Percentiles rank a stretch among this genome's conserved stretches.
phyloP scores from a whole-genome alignment of 73 alveolate species.

The Paramecium octaurelia region DNA sequence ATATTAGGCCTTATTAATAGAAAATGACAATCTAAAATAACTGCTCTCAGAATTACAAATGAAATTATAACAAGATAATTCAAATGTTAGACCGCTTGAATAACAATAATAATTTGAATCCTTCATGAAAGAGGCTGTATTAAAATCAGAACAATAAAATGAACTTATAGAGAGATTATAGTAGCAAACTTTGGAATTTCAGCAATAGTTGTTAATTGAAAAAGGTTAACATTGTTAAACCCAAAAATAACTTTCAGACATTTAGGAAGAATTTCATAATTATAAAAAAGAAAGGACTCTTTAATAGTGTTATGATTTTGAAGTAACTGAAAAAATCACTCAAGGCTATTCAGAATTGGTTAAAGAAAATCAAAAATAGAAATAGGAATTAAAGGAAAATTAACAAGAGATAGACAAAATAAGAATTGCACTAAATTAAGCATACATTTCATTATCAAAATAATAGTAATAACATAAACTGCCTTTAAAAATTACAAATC shows the following conservation, averaged over 20 bases:
- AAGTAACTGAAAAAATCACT: not conserved
- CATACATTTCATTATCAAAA: not conserved
- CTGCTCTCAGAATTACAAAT: not conserved
- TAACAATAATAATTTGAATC: not conserved
- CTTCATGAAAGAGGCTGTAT: not conserved
- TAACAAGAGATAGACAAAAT: not conserved
- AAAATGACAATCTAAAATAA: not conserved
- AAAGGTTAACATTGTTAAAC: not conserved
- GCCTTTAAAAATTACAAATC: not conserved
- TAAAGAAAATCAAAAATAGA: not conserved
- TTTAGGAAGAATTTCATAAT: not conserved
- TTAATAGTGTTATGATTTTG: not conserved
- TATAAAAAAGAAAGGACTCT: not conserved
- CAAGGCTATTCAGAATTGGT: not conserved
- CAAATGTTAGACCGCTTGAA: not conserved
- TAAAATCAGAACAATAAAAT: not conserved
- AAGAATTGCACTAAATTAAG: not conserved
- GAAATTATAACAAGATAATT: not conserved
- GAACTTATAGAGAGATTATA: not conserved
- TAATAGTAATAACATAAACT: not conserved
- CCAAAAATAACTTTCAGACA: not conserved
- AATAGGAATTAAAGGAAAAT: not conserved
- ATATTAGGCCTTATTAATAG: not conserved
- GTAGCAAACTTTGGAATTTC: not conserved
- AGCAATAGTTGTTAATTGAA: not conserved